Evolutionary conservation across 371 early-diverging fungal species (phyloP).

Genomic region (Capniomyces stellatus): DNA sequence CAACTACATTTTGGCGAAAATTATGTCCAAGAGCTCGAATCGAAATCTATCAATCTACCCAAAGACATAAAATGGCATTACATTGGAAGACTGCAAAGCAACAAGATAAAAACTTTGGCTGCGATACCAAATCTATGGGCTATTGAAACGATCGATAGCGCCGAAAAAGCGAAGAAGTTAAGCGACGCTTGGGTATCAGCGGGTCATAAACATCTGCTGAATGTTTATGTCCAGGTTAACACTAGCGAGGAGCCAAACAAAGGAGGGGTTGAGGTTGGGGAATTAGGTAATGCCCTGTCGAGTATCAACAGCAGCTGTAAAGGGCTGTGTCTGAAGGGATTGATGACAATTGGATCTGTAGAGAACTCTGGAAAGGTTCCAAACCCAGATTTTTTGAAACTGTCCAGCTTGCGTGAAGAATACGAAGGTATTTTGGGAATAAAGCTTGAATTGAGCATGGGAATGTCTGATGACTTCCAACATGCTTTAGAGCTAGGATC

Average conservation of each 20-base stretch:
- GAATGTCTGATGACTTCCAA: conserved; percentile 90
- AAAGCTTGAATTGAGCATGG: conserved; percentile 76
- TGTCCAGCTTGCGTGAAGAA: conserved; percentile 21
- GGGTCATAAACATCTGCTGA: conserved; percentile 32
- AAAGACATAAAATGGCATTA: conserved; percentile 86
- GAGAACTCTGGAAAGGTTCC: conserved; percentile 31
- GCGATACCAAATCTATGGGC: conserved; percentile 69
- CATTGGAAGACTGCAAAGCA: conserved; percentile 83
- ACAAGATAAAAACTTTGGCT: conserved; percentile 75
- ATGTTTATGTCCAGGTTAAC: conserved; percentile 83
- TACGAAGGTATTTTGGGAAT: conserved; percentile 8
- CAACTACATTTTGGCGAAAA: conserved; percentile 94
- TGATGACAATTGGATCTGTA: conserved; percentile 89
- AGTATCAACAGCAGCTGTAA: conserved; percentile 49
- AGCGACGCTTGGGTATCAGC: conserved; percentile 45
- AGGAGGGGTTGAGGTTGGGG: conserved; percentile 44
- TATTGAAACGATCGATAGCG: conserved; percentile 77
- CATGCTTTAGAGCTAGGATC: conserved; percentile 66
- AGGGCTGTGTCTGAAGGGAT: conserved; percentile 48
- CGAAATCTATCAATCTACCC: conserved; percentile 24
- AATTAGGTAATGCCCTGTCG: conserved; percentile 27
- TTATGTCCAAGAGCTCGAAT: conserved; percentile 33
- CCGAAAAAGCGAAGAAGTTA: conserved; percentile 59
- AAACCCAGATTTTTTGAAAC: conserved; percentile 81
- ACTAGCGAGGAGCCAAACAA: conserved; percentile 83